A percentile compares a stretch with the other conserved stretches of the same genome.
Evolutionary conservation across 2,329 filamentous ascomycete genomes (phyloP).

Genomic region (Aspergillus piperis): DNA sequence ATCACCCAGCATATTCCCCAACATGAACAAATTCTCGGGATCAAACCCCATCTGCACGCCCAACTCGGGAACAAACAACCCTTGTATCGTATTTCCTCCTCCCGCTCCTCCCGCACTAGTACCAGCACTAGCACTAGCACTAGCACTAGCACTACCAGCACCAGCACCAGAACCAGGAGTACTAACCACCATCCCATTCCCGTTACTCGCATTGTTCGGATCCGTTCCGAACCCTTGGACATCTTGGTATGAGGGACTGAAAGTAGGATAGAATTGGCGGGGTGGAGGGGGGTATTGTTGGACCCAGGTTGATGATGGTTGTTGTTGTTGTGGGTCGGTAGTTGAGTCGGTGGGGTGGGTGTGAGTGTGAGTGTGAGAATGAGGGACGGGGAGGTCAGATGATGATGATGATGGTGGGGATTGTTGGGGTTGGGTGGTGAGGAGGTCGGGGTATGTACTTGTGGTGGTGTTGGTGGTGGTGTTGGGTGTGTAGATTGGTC

Average conservation of each 20-base stretch:
- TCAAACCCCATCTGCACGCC: constrained; percentile 30
- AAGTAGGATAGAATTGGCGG: constrained; percentile 14
- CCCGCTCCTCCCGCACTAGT: no score
- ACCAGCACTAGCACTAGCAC: no score
- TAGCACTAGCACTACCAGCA: no score
- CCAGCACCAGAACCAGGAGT: no score
- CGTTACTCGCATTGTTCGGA: constrained; percentile 4
- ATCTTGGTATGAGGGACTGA: constrained; percentile 13
- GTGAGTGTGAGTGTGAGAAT: not conserved
- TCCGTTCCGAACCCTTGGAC: constrained; percentile 18
- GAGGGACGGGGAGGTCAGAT: constrained; percentile 2
- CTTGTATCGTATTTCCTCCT: constrained; percentile 19
- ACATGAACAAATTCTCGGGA: constrained; percentile 31
- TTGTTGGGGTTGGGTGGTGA: constrained; percentile 14
- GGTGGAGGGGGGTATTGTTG: constrained; percentile 11
- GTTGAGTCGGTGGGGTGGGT: constrained; percentile 5
- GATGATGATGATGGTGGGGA: constrained; percentile 10
- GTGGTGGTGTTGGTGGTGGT: constrained; percentile 16
- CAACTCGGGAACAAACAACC: constrained; percentile 27
- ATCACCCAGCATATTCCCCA: constrained; percentile 38
- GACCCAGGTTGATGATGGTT: constrained; percentile 9
- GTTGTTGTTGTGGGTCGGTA: constrained; percentile 1
- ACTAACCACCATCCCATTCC: constrained; percentile 17
- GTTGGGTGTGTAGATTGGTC: constrained; percentile 10
- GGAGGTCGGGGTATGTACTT: constrained; percentile 11